Evolutionary conservation across 2,329 filamentous ascomycete species (phyloP).

Genomic region (Hypoxylon sp.): DNA sequence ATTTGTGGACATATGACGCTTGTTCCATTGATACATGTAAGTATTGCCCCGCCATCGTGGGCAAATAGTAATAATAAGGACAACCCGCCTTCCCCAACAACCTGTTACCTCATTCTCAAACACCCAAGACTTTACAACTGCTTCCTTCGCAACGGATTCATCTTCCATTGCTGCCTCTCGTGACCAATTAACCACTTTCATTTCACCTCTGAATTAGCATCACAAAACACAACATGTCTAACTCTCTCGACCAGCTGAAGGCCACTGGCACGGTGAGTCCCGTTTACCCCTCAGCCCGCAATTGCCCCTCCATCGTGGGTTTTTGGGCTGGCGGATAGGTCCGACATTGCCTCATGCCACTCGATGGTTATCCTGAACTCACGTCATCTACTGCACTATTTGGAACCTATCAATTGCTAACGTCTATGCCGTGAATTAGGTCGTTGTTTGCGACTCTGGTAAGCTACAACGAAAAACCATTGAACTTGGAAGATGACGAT

Average conservation of each 20-base stretch:
- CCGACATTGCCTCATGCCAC: neutral
- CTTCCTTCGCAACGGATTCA: neutral
- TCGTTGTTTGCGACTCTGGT: constrained; percentile 98
- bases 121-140: constrained; percentile 21
- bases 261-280: constrained; percentile 91
- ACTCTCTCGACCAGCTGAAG: constrained; percentile 97
- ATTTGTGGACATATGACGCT: constrained; percentile 41
- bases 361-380: neutral
- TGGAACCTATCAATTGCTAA: constrained; percentile 43
- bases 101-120: constrained; percentile 23
- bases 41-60: constrained; percentile 40
- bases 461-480: constrained; percentile 59
- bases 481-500: constrained; percentile 15
- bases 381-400: neutral
- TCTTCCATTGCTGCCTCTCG: constrained; percentile 13
- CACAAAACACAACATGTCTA: constrained; percentile 73
- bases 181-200: constrained; percentile 6
- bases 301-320: constrained; percentile 51
- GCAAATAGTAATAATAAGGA: constrained; percentile 40
- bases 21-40: constrained; percentile 20
- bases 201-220: constrained; percentile 10
- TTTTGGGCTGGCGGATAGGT: constrained; percentile 29
- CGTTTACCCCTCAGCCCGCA: constrained; percentile 51
- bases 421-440: constrained; percentile 64
- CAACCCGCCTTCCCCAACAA: constrained; percentile 35